A percentile compares a stretch with the other conserved stretches of the same genome.
phyloP scores from a whole-genome alignment of 495 filamentous ascomycete genomes.

The Thermothielavioides terrestris region DNA sequence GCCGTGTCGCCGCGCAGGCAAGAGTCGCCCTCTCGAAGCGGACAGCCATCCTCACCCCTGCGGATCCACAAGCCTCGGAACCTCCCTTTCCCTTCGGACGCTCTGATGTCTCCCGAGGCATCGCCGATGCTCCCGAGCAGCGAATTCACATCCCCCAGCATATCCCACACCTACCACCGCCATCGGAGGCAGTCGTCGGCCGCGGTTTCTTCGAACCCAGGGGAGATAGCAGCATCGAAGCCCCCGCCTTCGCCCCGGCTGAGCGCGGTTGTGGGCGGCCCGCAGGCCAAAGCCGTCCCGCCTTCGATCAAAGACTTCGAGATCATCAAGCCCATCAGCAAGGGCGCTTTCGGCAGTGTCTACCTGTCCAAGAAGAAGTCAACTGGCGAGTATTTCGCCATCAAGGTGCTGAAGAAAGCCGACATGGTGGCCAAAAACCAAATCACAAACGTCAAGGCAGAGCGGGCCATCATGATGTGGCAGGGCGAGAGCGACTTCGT shows the following conservation, averaged over 20 bases:
- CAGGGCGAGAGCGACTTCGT: conserved; percentile 99
- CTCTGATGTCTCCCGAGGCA: conserved; percentile 72
- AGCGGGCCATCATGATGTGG: conserved; percentile 99
- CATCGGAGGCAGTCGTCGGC: conserved; percentile 80
- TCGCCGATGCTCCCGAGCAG: conserved; percentile 76
- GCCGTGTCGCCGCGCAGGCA: conserved; percentile 70
- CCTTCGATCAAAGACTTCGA: conserved; percentile 99
- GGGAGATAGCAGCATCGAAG: conserved; percentile 46
- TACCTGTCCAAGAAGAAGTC: conserved; percentile 97
- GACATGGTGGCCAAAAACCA: conserved; percentile 99
- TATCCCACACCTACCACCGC: conserved; percentile 57
- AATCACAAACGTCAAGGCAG: conserved; percentile 96
- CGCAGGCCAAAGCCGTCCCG: conserved; percentile 66
- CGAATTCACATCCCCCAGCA: conserved; percentile 67
- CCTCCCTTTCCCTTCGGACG: conserved; percentile 63
- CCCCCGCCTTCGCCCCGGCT: conserved; percentile 77
- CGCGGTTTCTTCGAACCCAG: conserved; percentile 55
- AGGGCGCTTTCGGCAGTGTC: conserved; percentile 96
- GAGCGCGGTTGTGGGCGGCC: conserved; percentile 60
- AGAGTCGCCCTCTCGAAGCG: conserved; percentile 66
- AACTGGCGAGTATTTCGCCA: conserved; percentile 94
- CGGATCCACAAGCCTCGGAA: conserved; percentile 74
- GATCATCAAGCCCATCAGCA: conserved; percentile 98
- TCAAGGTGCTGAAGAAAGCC: conserved; percentile 96
- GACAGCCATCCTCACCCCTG: conserved; percentile 69